Conservation (phyloP, 352 stramenopile genomes). For the Globisporangium spiculum region DNA sequence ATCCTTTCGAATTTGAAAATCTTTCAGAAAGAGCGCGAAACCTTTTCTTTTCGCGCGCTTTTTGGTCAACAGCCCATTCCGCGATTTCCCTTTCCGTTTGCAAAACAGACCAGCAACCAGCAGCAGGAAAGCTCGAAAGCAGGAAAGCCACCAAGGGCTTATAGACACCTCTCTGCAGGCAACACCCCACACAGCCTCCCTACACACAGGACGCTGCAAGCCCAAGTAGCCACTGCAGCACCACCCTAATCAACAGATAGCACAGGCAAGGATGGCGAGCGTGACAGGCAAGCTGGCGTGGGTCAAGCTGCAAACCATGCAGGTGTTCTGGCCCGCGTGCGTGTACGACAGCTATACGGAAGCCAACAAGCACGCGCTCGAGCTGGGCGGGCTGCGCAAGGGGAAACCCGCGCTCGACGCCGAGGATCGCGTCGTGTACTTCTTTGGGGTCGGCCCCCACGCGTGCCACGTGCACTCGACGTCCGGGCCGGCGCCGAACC, state of each 20-base stretch:
- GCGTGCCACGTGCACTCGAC: constrained; percentile 27
- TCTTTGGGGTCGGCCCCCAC: constrained; percentile 63
- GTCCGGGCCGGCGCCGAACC: constrained; percentile 33
- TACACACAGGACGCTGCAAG: background rate
- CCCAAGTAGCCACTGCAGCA: background rate
- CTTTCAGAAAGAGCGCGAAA: background rate
- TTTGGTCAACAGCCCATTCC: background rate
- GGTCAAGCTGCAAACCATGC: constrained; percentile 52
- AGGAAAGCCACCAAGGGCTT: background rate
- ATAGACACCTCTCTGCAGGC: background rate
- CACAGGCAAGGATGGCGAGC: background rate
- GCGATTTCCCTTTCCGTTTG: constrained; percentile 5
- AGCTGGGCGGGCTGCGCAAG: constrained; percentile 35
- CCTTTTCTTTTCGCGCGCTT: constrained; percentile 1
- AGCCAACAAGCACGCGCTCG: constrained; percentile 43
- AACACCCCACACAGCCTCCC: background rate
- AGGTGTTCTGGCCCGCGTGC: constrained; percentile 69
- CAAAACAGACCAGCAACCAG: background rate
- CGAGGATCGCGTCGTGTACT: constrained; percentile 77
- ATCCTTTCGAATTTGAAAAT: constrained; percentile 14
- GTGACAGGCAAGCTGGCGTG: constrained; percentile 23
- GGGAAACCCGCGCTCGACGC: constrained; percentile 52
- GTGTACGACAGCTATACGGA: constrained; percentile 59
- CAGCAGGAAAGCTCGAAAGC: background rate
- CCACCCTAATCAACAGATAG: background rate